Percentiles rank a stretch among this genome's conserved stretches.
phyloP scores from a whole-genome alignment of 257 asterid species.

The Osmanthus fragrans region DNA sequence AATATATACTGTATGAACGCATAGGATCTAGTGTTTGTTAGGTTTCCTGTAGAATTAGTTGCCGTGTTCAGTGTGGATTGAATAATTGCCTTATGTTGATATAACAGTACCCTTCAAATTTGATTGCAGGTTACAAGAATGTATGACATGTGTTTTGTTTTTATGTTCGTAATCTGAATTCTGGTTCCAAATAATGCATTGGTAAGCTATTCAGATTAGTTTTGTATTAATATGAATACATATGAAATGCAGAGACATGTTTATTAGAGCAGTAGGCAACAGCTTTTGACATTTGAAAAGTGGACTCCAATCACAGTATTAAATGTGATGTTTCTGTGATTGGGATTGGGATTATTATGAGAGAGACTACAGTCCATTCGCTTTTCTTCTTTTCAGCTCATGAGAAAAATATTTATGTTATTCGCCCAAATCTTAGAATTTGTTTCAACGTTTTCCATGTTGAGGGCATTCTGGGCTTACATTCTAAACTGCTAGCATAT shows the following conservation, averaged over 20 bases:
- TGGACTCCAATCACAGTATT: background rate
- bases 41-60: background rate
- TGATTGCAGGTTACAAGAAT: background rate
- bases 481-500: background rate
- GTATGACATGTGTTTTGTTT: background rate
- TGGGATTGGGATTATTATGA: background rate
- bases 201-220: background rate
- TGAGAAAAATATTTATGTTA: background rate
- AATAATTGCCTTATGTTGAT: background rate
- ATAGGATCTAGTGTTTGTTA: background rate
- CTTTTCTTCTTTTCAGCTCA: background rate
- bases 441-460: background rate
- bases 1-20: background rate
- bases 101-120: background rate
- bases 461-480: background rate
- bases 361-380: background rate
- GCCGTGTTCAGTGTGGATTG: background rate
- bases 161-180: background rate
- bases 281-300: background rate
- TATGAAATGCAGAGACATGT: background rate
- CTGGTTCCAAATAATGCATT: background rate
- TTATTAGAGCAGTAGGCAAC: background rate
- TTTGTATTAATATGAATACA: background rate
- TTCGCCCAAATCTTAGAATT: background rate
- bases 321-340: background rate